Evolutionary conservation across 192 early-diverging fungal genomes (phyloP).

Genomic region (Entophlyctis helioformis): DNA sequence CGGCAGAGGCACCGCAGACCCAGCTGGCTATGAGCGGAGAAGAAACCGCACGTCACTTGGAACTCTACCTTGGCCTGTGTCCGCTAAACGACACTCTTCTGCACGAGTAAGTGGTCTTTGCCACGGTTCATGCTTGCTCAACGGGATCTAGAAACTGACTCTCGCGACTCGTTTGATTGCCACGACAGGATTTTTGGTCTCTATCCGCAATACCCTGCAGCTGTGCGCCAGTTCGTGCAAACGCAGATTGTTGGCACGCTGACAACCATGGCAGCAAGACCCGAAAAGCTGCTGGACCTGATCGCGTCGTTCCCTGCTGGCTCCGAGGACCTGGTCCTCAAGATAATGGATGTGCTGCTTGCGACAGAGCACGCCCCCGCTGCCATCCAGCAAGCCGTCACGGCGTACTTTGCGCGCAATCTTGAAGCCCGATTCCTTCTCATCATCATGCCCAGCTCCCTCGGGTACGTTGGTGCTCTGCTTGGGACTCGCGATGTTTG

Average conservation of each 20-base stretch:
- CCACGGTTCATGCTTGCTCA: too few relatives aligned
- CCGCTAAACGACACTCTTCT: constrained; percentile 57
- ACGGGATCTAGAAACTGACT: too few relatives aligned
- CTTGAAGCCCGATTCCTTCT: constrained; percentile 58
- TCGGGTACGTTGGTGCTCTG: too few relatives aligned
- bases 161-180: background rate
- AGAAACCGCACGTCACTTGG: constrained; percentile 51
- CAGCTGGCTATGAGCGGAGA: constrained; percentile 36
- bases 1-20: too few relatives aligned
- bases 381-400: constrained; percentile 31
- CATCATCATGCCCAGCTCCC: constrained; percentile 49
- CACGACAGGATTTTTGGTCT: constrained; percentile 34
- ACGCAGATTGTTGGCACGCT: constrained; percentile 52
- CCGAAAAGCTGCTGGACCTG: constrained; percentile 33
- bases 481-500: too few relatives aligned
- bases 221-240: constrained; percentile 39
- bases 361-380: constrained; percentile 46
- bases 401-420: constrained; percentile 32
- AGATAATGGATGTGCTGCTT: constrained; percentile 49
- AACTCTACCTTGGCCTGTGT: constrained; percentile 69
- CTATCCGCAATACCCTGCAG: constrained; percentile 23
- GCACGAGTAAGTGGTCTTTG: constrained; percentile 39
- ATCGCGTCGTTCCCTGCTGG: constrained; percentile 61
- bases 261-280: constrained; percentile 40
- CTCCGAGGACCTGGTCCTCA: constrained; percentile 53